Conservation (phyloP, 2,329 filamentous ascomycete genomes). For the Hymenoscyphus fraxineus region DNA sequence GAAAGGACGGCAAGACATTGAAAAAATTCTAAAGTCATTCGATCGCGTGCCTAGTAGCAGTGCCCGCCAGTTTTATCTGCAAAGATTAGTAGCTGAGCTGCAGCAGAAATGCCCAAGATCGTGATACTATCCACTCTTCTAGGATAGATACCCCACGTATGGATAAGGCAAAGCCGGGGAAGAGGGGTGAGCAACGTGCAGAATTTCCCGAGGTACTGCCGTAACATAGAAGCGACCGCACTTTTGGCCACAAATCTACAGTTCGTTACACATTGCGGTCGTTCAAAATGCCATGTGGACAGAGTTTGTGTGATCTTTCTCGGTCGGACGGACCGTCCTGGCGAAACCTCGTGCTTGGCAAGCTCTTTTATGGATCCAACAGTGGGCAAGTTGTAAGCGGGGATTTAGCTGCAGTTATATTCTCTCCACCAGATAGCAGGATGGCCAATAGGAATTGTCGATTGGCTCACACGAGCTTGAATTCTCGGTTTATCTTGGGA, state of each 20-base stretch:
- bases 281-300: background rate
- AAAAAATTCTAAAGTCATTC: slow-evolving; percentile 62
- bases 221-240: background rate
- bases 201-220: background rate
- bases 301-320: background rate
- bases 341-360: slow-evolving; percentile 2
- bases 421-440: background rate
- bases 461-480: background rate
- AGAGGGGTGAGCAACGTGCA: background rate
- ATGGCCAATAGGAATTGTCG: background rate
- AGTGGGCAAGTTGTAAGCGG: background rate
- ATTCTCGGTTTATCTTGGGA: background rate
- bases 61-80: slow-evolving; percentile 70
- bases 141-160: background rate
- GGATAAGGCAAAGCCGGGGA: background rate
- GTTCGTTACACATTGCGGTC: background rate
- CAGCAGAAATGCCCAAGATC: slow-evolving; percentile 18
- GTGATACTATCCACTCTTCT: background rate
- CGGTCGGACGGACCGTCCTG: background rate
- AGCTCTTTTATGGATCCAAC: background rate
- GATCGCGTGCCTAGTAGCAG: slow-evolving; percentile 57
- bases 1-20: slow-evolving; percentile 69
- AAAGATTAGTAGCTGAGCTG: slow-evolving; percentile 68
- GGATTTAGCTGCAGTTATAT: background rate
- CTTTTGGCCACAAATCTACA: background rate